Base-by-base conservation (phyloP, 2,329 filamentous ascomycete genomes). In the Acephala macrosclerotiorum region DNA sequence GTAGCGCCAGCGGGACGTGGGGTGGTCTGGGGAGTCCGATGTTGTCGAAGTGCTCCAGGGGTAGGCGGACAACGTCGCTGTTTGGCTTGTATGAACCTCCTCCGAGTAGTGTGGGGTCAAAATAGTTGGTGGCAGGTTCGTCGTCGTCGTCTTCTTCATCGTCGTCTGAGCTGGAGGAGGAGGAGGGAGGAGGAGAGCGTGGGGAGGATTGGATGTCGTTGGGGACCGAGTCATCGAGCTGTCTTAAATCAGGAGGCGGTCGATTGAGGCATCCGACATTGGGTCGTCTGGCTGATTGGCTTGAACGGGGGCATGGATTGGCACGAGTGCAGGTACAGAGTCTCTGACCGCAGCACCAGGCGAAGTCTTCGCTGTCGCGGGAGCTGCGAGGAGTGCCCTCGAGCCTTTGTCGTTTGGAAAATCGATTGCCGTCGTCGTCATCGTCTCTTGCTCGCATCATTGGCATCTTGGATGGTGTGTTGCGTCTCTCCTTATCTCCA, bases 381-480 rank as follows among this genome's bases (percentile, higher is more conserved):
- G 29, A 33, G 29, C 29, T 33, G 29, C 4, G 29, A 9, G 4
- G 9, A 4, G 9, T 33, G 9, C 29, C 4, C 29, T 33, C 29
- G 29, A 33, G 29, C 9, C 29, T 33, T 49, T 6, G 40, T 42
- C 45, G 45, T n/a, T 49, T 49, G 45, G 7, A 7, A 29, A 25
- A 12, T 16, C 26, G 25, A 3, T 29, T 16, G 9, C 11, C 18
- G 3, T 26, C 26, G 14, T 29, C 49, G 7, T 29, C 49, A n/a
- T 53, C 49, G 5, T 53, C 49, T 33, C 49, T 53, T 16, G 12
- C 22, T 26, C 49, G 26, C 49, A 53, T 53, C 49, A 53, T 53
- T 16, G 49, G 49, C 49, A 53, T 53, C 25, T 18, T 53, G 22
- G 3, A 4, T 6, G 45, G 11, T 1, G 6, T 49, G n/a, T 11